Conservation (phyloP, 2,329 filamentous ascomycete species). For the Clonostachys rhizophaga region DNA sequence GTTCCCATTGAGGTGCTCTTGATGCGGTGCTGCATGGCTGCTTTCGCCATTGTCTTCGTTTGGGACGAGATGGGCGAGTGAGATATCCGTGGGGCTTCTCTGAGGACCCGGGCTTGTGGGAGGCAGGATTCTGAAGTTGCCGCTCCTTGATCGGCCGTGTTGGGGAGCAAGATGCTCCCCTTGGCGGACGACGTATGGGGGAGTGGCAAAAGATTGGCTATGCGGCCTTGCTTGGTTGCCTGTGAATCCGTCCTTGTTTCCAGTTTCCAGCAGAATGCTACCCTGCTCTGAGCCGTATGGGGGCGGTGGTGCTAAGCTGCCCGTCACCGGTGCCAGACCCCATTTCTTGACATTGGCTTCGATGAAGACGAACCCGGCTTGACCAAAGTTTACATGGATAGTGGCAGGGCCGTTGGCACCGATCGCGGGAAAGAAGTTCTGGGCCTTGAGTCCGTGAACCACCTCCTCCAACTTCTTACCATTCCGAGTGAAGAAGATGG, state of each 20-base stretch:
- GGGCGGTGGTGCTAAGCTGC: slow-evolving; percentile 88
- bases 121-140: slow-evolving; percentile 69
- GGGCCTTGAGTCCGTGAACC: slow-evolving; percentile 84
- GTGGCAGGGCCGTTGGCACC: slow-evolving; percentile 90
- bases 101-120: slow-evolving; percentile 86
- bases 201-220: slow-evolving; percentile 35
- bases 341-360: slow-evolving; percentile 99
- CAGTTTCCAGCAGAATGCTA: slow-evolving; percentile 88
- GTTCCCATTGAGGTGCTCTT: slow-evolving; percentile 25
- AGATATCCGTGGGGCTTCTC: slow-evolving; percentile 92
- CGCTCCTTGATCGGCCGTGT: slow-evolving; percentile 72
- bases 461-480: slow-evolving; percentile 97
- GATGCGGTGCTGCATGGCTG: slow-evolving; percentile 16
- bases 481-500: slow-evolving; percentile 97
- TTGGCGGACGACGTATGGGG: slow-evolving; percentile 30
- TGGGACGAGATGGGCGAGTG: slow-evolving; percentile 77
- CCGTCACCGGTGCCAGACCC: slow-evolving; percentile 93
- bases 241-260: slow-evolving; percentile 56
- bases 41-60: slow-evolving; percentile 66
- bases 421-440: slow-evolving; percentile 97
- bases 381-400: slow-evolving; percentile 95
- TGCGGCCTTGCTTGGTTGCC: slow-evolving; percentile 34
- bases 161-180: slow-evolving; percentile 11
- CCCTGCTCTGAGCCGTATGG: slow-evolving; percentile 97
- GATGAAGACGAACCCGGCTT: slow-evolving; percentile 97